A percentile compares a stretch with the other conserved stretches of the same genome.
Conservation (phyloP, 495 filamentous ascomycete species). For the Aspergillus ellipticus region DNA sequence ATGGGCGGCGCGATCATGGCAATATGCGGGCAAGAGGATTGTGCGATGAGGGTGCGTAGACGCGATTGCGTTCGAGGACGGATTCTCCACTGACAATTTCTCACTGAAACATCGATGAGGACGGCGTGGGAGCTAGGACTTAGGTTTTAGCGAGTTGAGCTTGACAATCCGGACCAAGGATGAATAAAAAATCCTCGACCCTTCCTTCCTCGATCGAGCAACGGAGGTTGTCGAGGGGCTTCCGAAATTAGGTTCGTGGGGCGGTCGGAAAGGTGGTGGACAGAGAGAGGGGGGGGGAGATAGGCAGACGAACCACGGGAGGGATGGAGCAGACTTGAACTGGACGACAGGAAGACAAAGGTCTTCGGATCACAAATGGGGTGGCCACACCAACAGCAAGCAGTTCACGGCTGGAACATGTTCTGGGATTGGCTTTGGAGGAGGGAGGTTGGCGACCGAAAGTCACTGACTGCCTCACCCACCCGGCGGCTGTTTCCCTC, state of each 20-base stretch:
- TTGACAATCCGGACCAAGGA: slow-evolving; percentile 1
- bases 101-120: slow-evolving; percentile 1
- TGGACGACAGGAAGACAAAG: neutral
- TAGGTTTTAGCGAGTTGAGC: neutral
- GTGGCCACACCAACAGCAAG: neutral
- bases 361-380: neutral
- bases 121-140: neutral
- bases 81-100: slow-evolving; percentile 8
- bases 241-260: slow-evolving; percentile 33
- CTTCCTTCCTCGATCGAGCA: slow-evolving; percentile 20
- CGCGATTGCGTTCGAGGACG: slow-evolving; percentile 11
- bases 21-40: slow-evolving; percentile 38
- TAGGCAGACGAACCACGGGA: neutral
- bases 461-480: too few species aligned
- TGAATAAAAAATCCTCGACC: neutral
- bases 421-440: slow-evolving; percentile 2
- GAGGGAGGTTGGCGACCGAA: slow-evolving; percentile 1
- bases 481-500: neutral
- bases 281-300: slow-evolving; percentile 1
- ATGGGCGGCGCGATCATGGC: slow-evolving; percentile 32
- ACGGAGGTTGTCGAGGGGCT: slow-evolving; percentile 24
- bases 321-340: neutral
- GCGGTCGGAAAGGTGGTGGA: slow-evolving; percentile 22
- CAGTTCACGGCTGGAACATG: neutral
- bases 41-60: slow-evolving; percentile 32